Base-by-base conservation (phyloP, 352 stramenopile genomes). In the Phytophthora cryptogea region DNA sequence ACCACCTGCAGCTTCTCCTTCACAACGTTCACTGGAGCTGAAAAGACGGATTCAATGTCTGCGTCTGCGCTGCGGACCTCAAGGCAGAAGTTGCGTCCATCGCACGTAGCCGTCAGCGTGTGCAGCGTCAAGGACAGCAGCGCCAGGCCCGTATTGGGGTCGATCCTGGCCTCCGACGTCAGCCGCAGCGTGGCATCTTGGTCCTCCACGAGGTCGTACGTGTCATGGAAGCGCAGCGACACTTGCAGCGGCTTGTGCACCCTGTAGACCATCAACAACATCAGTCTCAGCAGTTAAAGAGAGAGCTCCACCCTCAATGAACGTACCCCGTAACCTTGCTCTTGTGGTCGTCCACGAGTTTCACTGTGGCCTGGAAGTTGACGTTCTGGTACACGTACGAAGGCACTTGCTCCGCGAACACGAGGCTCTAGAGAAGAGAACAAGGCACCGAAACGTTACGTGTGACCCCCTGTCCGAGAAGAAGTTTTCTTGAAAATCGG, bases 1-100 rank as follows among this genome's bases (percentile, higher is more conserved):
- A 82, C 68, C 35, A 94, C 77, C 32, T 74, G 63, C 13, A 94
- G 66, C 54, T 92, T 91, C 66, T 94, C 85, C 61, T 89, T 88
- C 14, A 92, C 76, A 35, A 90, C 74, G 30, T 71, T 76, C 30
- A 92, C 71, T 6, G 83, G 69, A 4, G 79, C 51, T 8, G 80
- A 90, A 44, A 87, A 89, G 26, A 86, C 75, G 0, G 80, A 81
- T 48, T 92, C 83, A 31, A 81, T 69, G 39, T 83, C 73, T 47
- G 63, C 64, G 37, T 89, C 80, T 9, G 51, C 42, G 14, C 68
- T 72, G 35, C 76, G 69, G 23, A 90, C 71, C 63, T 92, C 83
- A 30, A 92, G 64, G 51, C 83, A 92, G 46, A 88, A 92, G 26
- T 76, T 68, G 36, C 80, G 83, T 7, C 76, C 76, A 39, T 92